phyloP scores from a whole-genome alignment of 2,329 filamentous ascomycete genomes.

The Aspergillus ochraceus region DNA sequence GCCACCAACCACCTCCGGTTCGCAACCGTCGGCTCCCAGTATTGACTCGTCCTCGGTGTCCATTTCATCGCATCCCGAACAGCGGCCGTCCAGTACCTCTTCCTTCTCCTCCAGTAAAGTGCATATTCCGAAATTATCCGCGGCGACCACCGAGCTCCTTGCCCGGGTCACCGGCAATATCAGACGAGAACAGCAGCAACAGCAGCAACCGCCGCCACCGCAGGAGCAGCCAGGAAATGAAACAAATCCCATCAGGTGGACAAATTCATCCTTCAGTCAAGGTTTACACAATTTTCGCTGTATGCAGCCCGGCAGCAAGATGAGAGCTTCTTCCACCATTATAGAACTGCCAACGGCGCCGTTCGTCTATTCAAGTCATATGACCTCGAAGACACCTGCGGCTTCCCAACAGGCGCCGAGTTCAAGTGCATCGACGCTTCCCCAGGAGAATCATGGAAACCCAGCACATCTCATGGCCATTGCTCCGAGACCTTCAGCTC shows the following conservation, averaged over 20 bases:
- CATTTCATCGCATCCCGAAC: constrained; percentile 8
- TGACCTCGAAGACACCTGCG: constrained; percentile 9
- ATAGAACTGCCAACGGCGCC: constrained; percentile 26
- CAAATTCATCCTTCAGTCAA: constrained; percentile 4
- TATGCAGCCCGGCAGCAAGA: constrained; percentile 11
- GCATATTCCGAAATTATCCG: constrained; percentile 26
- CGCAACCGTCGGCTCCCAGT: constrained; percentile 15
- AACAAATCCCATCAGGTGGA: constrained; percentile 14
- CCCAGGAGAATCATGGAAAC: constrained; percentile 6
- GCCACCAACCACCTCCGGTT: constrained; percentile 14
- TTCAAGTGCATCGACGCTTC: not conserved
- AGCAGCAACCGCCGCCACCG: constrained; percentile 3
- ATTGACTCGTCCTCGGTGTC: constrained; percentile 10
- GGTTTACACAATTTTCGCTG: constrained; percentile 2
- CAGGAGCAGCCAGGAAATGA: constrained; percentile 14
- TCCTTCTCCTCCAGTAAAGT: constrained; percentile 12
- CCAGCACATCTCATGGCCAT: constrained; percentile 10
- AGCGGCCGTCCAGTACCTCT: constrained; percentile 8
- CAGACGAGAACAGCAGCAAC: constrained; percentile 11
- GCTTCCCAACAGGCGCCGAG: not conserved
- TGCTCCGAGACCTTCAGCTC: constrained; percentile 6
- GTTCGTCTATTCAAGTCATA: constrained; percentile 19
- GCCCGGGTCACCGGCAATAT: constrained; percentile 24
- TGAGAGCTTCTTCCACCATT: constrained; percentile 27
- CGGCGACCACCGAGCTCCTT: constrained; percentile 27